phyloP scores from a whole-genome alignment of 1,139 yeast species.

The Yamadazyma sp. region DNA sequence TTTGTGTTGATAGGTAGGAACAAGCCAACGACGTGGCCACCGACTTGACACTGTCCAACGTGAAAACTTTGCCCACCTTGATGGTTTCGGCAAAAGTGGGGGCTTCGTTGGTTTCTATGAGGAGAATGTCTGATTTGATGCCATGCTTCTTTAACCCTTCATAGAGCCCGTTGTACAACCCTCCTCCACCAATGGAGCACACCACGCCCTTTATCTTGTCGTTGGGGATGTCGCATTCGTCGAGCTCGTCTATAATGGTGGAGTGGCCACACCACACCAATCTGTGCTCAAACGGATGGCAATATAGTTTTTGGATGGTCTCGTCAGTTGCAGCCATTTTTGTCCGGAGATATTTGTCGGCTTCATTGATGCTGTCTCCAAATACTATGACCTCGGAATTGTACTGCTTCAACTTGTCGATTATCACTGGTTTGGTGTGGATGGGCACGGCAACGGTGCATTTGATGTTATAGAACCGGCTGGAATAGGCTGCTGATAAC shows the following conservation, averaged over 20 bases:
- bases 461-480: slow-evolving; percentile 23
- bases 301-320: slow-evolving; percentile 28
- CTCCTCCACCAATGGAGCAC: slow-evolving; percentile 48
- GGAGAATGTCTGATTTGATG: slow-evolving; percentile 24
- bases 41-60: slow-evolving; percentile 29
- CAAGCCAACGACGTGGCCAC: slow-evolving; percentile 44
- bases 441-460: slow-evolving; percentile 45
- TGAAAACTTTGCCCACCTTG: slow-evolving; percentile 27
- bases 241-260: slow-evolving; percentile 33
- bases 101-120: slow-evolving; percentile 41
- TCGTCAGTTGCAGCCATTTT: slow-evolving; percentile 19
- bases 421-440: slow-evolving; percentile 25
- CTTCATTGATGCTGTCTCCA: slow-evolving; percentile 39
- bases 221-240: slow-evolving; percentile 19
- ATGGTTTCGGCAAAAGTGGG: slow-evolving; percentile 37
- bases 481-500: slow-evolving; percentile 43
- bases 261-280: slow-evolving; percentile 44
- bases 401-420: slow-evolving; percentile 23
- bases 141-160: slow-evolving; percentile 27
- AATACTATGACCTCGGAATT: slow-evolving; percentile 31
- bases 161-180: slow-evolving; percentile 39
- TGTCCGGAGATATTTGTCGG: slow-evolving; percentile 30
- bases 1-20: slow-evolving; percentile 32
- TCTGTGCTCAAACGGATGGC: slow-evolving; percentile 44
- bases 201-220: slow-evolving; percentile 35